phyloP scores from a whole-genome alignment of 768 basidiomycete species.

The Rhizopogon vulgaris region DNA sequence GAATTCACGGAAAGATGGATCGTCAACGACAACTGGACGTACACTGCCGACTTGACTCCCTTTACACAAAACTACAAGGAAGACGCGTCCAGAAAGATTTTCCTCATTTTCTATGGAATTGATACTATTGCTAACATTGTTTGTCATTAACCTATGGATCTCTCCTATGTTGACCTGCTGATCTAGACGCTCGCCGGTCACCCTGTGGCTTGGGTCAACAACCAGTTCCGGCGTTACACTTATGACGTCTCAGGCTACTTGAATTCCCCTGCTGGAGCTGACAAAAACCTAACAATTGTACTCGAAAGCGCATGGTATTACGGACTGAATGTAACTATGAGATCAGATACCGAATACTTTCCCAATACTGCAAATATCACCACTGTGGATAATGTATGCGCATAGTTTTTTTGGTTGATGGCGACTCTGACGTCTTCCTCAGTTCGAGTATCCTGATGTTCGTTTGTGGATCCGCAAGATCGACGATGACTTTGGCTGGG shows the following conservation, averaged over 20 bases:
- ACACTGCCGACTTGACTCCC: constrained; percentile 46
- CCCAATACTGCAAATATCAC: constrained; percentile 20
- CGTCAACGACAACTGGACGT: constrained; percentile 52
- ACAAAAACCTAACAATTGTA: constrained; percentile 42
- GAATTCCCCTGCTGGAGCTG: constrained; percentile 20
- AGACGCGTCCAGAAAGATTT: constrained; percentile 21
- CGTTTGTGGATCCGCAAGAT: constrained; percentile 46
- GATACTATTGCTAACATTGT: constrained; percentile 55
- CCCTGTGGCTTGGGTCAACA: constrained; percentile 52
- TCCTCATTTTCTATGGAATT: constrained; percentile 51
- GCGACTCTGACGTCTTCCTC: neutral
- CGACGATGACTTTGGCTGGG: constrained; percentile 55
- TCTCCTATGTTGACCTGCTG: neutral
- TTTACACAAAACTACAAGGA: constrained; percentile 25
- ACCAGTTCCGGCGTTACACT: constrained; percentile 49
- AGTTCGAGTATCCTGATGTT: constrained; percentile 48
- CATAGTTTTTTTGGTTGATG: neutral
- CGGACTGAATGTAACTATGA: constrained; percentile 44
- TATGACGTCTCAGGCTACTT: constrained; percentile 45
- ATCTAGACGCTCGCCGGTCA: constrained; percentile 42
- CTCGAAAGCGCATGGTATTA: constrained; percentile 51
- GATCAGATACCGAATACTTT: constrained; percentile 42
- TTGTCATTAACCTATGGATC: constrained; percentile 7
- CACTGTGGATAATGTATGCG: constrained; percentile 26
- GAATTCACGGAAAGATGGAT: constrained; percentile 55